Conservation (phyloP, 192 early-diverging fungal genomes). For the Chytriomyces sp. region DNA sequence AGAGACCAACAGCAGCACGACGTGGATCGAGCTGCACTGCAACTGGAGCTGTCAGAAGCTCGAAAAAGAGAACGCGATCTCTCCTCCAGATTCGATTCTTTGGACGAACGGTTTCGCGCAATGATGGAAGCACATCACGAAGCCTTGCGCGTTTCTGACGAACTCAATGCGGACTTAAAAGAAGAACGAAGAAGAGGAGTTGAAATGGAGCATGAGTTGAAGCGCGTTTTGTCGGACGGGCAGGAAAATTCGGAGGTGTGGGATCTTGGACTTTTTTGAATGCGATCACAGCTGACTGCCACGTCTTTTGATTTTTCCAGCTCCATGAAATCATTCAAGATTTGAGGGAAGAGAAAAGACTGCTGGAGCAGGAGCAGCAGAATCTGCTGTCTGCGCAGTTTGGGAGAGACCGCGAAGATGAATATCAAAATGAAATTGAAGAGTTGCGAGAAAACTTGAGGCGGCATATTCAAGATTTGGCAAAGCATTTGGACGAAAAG, state of each 20-base stretch:
- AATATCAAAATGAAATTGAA: constrained; percentile 46
- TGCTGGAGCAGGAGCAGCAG: constrained; percentile 55
- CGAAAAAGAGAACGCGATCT: constrained; percentile 39
- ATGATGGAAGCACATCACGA: constrained; percentile 49
- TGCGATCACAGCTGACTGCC: constrained; percentile 6
- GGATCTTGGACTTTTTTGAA: constrained; percentile 26
- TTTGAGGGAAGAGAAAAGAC: constrained; percentile 50
- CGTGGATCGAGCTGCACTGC: constrained; percentile 50
- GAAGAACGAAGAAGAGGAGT: constrained; percentile 49
- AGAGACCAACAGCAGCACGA: constrained; percentile 52
- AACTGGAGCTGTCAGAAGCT: constrained; percentile 50
- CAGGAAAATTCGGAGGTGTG: constrained; percentile 38
- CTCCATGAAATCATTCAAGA: constrained; percentile 56
- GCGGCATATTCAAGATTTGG: constrained; percentile 39
- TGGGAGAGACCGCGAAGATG: constrained; percentile 46
- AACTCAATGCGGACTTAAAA: constrained; percentile 53
- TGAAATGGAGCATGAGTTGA: constrained; percentile 46
- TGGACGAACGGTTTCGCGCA: constrained; percentile 50
- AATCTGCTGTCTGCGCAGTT: constrained; percentile 50
- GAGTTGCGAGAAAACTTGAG: constrained; percentile 39
- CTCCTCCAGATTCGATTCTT: constrained; percentile 26
- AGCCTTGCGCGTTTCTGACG: constrained; percentile 40
- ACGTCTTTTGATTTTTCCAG: constrained; percentile 30
- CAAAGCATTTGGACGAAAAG: constrained; percentile 45
- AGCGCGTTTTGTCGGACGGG: constrained; percentile 4